phyloP scores from a whole-genome alignment of 1,284 basidiomycete genomes.

The Ceratobasidium theobromae region DNA sequence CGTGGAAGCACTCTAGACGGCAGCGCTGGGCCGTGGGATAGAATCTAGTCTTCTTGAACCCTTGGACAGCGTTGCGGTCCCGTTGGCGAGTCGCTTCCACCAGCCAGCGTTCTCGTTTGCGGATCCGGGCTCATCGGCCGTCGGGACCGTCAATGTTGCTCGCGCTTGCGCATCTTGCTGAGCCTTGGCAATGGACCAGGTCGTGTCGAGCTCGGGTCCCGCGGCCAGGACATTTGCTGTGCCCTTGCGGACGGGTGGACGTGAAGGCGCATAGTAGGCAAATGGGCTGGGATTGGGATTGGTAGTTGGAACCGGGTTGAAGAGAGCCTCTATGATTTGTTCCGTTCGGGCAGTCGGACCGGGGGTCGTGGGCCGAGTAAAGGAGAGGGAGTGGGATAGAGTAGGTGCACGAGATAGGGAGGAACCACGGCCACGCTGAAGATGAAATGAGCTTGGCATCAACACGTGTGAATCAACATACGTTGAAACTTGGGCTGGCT shows the following conservation, averaged over 20 bases:
- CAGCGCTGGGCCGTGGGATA: no score
- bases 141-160: neutral
- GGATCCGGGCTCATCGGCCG: neutral
- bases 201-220: neutral
- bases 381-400: conserved; percentile 23
- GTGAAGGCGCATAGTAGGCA: conserved; percentile 16
- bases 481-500: conserved; percentile 1
- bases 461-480: neutral
- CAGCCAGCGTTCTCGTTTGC: neutral
- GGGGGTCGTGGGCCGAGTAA: conserved; percentile 37
- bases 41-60: no score
- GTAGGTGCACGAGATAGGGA: conserved; percentile 18
- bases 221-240: neutral
- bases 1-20: no score
- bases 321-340: conserved; percentile 70
- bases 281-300: conserved; percentile 27
- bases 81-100: conserved; percentile 11
- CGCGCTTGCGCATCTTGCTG: conserved; percentile 20
- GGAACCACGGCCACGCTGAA: conserved; percentile 20
- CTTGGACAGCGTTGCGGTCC: neutral
- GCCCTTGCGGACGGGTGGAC: conserved; percentile 17
- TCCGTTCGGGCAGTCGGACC: conserved; percentile 55
- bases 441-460: neutral
- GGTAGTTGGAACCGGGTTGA: conserved; percentile 55
- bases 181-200: conserved; percentile 22